Conservation (phyloP, 1,284 basidiomycete species). For the Cryptococcus amylolentus region DNA sequence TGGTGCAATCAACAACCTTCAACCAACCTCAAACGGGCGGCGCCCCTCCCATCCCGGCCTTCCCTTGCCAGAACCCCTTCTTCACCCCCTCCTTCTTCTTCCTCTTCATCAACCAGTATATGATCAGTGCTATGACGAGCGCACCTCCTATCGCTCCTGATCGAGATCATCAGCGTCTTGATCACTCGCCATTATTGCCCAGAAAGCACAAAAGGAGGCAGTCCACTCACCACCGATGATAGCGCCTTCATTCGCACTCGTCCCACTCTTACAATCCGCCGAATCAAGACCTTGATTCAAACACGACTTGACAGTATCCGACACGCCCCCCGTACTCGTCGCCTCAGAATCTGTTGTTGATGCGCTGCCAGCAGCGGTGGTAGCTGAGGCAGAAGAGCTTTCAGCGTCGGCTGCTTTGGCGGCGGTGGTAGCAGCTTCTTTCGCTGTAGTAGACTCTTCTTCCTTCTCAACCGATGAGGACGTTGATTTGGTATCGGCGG, state of each 20-base stretch:
- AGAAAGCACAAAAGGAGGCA: too few relatives aligned
- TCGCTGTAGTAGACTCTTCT: neutral
- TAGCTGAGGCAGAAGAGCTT: too few relatives aligned
- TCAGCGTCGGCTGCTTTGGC: neutral
- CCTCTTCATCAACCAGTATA: neutral
- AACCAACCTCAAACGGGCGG: too few relatives aligned
- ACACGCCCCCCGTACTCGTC: neutral
- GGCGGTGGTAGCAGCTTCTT: neutral
- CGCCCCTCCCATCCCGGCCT: neutral
- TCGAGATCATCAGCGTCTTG: neutral
- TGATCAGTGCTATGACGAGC: neutral
- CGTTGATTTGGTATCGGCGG: neutral
- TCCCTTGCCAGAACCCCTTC: conserved; percentile 1
- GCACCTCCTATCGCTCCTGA: neutral
- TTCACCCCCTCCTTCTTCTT: neutral
- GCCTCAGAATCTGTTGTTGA: neutral
- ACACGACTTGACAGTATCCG: conserved; percentile 7
- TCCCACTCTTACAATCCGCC: conserved; percentile 6
- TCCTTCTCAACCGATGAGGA: neutral
- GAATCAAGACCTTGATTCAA: conserved; percentile 6
- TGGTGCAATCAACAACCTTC: too few relatives aligned
- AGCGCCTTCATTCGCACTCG: conserved; percentile 3
- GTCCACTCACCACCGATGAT: conserved; percentile 7
- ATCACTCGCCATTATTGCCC: neutral
- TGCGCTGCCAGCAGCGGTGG: neutral